Conservation (phyloP, 2,329 filamentous ascomycete genomes). For the Colletotrichum orchidophilum region DNA sequence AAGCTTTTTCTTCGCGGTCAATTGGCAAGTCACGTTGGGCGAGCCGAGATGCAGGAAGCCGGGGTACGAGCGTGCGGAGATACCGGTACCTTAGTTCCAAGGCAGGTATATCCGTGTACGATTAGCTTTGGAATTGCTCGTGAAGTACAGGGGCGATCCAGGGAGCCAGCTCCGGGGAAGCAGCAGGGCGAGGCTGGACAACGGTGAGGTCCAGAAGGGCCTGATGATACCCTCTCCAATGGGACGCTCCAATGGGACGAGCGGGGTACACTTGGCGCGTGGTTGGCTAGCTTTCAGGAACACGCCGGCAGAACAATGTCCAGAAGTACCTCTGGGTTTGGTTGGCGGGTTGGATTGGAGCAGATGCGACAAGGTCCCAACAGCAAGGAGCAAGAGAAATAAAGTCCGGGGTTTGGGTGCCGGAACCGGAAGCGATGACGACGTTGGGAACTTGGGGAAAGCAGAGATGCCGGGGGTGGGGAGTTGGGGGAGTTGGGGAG, state of each 20-base stretch:
- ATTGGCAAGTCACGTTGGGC: background rate
- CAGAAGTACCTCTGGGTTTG: constrained; percentile 12
- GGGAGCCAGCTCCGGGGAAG: constrained; percentile 20
- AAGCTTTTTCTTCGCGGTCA: background rate
- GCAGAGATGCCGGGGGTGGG: constrained; percentile 17
- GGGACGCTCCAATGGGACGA: constrained; percentile 13
- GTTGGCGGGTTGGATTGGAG: background rate
- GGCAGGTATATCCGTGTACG: background rate
- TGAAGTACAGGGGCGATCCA: background rate
- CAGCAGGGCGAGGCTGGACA: constrained; percentile 1
- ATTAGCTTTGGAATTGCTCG: background rate
- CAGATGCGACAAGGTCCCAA: background rate
- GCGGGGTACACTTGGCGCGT: constrained; percentile 19
- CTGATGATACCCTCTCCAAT: constrained; percentile 30
- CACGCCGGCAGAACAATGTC: background rate
- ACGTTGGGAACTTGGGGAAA: constrained; percentile 7
- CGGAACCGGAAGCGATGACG: constrained; percentile 24
- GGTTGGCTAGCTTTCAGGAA: constrained; percentile 22
- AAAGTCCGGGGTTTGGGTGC: constrained; percentile 20
- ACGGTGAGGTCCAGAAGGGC: constrained; percentile 3
- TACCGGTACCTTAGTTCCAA: background rate
- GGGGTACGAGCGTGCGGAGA: background rate
- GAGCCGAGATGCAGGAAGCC: constrained; percentile 1
- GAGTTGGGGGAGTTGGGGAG: constrained; percentile 3
- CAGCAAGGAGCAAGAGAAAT: background rate